A percentile compares a stretch with the other conserved stretches of the same genome.
These are phyloP conservation scores for Cryphonectria naterciae DNA, from an alignment of 2,329 filamentous ascomycete genomes.

Conservation along the genomic window DNA sequence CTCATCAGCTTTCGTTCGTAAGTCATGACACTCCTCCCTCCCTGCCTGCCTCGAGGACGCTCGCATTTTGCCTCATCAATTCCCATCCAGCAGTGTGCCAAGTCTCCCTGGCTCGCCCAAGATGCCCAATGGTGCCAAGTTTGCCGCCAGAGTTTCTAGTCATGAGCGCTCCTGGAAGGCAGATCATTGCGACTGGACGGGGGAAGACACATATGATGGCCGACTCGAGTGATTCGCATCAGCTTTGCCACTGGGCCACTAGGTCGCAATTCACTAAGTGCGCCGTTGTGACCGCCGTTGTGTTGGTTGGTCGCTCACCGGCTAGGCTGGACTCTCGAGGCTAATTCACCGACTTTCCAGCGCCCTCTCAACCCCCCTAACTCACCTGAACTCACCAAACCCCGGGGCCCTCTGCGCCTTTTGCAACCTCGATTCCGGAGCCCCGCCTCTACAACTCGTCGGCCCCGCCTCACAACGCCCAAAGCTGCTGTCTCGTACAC, in stretches of 20 bases:
- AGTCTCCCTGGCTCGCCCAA: background rate
- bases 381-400: background rate
- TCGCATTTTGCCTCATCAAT: background rate
- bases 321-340: background rate
- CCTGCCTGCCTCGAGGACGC: background rate
- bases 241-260: background rate
- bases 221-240: background rate
- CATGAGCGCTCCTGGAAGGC: background rate
- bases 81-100: background rate
- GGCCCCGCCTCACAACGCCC: conserved; percentile 5
- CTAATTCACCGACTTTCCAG: conserved; percentile 19
- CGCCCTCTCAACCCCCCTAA: background rate
- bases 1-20: background rate
- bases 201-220: background rate
- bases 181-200: background rate
- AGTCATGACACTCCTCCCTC: background rate
- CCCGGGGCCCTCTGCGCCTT: background rate
- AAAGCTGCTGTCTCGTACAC: conserved; percentile 1
- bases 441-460: conserved; percentile 9
- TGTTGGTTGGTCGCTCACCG: background rate
- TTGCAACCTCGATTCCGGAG: background rate
- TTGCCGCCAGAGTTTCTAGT: background rate
- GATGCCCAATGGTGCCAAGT: background rate
- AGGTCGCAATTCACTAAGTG: background rate
- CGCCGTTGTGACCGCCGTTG: background rate